Evolutionary conservation across 2,329 filamentous ascomycete species (phyloP).

Genomic region (Talaromyces sp.): DNA sequence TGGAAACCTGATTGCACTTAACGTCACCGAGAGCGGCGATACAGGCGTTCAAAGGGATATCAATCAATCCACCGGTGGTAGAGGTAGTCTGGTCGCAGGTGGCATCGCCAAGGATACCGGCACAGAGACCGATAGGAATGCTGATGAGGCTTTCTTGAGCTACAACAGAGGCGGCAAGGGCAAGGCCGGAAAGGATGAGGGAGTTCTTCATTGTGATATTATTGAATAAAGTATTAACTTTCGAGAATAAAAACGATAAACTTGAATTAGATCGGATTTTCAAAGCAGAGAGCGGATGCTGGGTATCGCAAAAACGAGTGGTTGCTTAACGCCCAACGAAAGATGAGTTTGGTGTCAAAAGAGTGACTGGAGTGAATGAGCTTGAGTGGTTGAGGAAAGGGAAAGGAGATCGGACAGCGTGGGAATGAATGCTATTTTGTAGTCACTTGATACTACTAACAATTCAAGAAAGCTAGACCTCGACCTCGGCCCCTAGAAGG

Average conservation of each 20-base stretch:
- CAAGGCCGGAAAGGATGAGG: conserved; percentile 24
- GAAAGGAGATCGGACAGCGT: conserved; percentile 5
- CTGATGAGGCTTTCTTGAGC: conserved; percentile 23
- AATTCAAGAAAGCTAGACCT: not conserved
- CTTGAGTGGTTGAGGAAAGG: conserved; percentile 14
- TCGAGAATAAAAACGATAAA: not conserved
- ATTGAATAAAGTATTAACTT: not conserved
- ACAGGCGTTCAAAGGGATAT: conserved; percentile 26
- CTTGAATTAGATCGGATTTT: not conserved
- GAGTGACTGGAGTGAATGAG: conserved; percentile 20
- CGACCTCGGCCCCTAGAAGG: not conserved
- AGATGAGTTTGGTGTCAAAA: conserved; percentile 17
- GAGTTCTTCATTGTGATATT: conserved; percentile 21
- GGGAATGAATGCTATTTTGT: conserved; percentile 17
- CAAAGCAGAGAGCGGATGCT: conserved; percentile 27
- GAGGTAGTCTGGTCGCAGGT: conserved; percentile 23
- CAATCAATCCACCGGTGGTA: conserved; percentile 23
- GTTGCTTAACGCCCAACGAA: conserved; percentile 17
- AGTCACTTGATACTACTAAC: not conserved
- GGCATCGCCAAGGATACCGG: conserved; percentile 25
- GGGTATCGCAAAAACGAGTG: conserved; percentile 27
- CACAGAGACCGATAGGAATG: conserved; percentile 26
- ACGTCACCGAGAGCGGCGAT: conserved; percentile 25
- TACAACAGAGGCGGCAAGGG: conserved; percentile 24
- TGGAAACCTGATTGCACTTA: conserved; percentile 26